Conservation (phyloP, 192 early-diverging fungal genomes). For the Rhizoclosmatium globosum region DNA sequence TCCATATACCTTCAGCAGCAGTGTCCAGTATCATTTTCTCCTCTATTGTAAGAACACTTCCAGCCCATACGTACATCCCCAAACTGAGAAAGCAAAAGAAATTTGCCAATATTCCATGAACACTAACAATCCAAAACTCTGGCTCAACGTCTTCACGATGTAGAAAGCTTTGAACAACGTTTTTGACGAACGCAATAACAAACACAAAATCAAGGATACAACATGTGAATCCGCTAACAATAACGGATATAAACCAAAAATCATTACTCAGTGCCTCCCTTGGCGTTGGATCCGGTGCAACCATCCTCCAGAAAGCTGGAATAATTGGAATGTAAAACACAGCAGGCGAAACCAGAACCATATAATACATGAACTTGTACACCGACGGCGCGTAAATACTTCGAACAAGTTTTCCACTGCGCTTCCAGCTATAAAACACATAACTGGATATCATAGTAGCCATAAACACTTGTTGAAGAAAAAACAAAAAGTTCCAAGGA, state of each 20-base stretch:
- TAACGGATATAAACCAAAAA: neutral
- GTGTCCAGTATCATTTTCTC: neutral
- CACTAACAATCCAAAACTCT: constrained; percentile 18
- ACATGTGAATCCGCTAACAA: neutral
- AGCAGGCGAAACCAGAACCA: neutral
- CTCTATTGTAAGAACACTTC: neutral
- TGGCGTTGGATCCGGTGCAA: neutral
- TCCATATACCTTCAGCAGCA: neutral
- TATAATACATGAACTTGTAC: constrained; percentile 30
- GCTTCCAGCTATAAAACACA: constrained; percentile 18
- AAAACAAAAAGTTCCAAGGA: neutral
- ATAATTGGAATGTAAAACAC: constrained; percentile 10
- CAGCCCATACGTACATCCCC: neutral
- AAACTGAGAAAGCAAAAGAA: constrained; percentile 1
- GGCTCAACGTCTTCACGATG: neutral
- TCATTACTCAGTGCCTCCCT: neutral
- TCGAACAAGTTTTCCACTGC: constrained; percentile 15
- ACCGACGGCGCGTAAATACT: neutral
- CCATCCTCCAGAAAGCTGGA: neutral
- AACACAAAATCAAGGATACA: neutral
- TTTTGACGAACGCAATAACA: constrained; percentile 10
- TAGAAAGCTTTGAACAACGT: neutral
- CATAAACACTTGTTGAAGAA: neutral
- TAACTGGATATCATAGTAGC: neutral
- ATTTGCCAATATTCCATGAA: constrained; percentile 1